Base-by-base conservation (phyloP, 2,329 filamentous ascomycete genomes). In the Neonectria sp. region DNA sequence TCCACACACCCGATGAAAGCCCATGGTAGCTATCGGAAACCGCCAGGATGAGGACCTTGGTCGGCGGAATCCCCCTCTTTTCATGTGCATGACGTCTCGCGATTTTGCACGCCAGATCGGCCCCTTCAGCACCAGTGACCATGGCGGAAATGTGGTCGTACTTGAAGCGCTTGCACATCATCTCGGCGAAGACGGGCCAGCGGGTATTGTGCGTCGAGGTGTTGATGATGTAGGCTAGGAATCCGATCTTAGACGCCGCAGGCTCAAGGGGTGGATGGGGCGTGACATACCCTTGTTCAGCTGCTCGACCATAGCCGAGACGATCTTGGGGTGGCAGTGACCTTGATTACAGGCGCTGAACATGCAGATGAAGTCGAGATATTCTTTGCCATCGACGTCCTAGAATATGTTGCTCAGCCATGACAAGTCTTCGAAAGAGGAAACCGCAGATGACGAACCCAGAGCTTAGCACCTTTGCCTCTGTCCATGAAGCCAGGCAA, bases 141-240 rank as follows among this genome's bases (percentile, higher is more conserved):
- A 72, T 72, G 55, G 71, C 68, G 17, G 71, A 55, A 33, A 58
- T 62, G 62, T 70, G 71, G 55, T 72, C 71, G 52, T 72, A 72
- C 57, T 68, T 68, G 46, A 72, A 72, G 58, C 71, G 60, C 33
- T 35, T 60, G 52, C 71, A 69, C 48, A 72, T 65, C 70, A 69
- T 73, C 60, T 72, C 70, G 27, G 71, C 71, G 67, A 70, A 73
- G 57, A 68, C 69, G 60, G 71, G 70, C 48, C 72, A 72, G 51
- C 69, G 70, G 60, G 68, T 68, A 62, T 71, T 72, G 57, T 72
- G 57, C 60, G 70, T 69, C n/a, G 71, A 68, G 37, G 65, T 61
- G 24, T 70, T 72, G 63, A 68, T 73, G 1, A 51, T 29, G 48
- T 29, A 13, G 17, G 48, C 48, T 51, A n/a, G 48, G 25, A n/a